Percentiles rank a stretch among this genome's conserved stretches.
phyloP scores from a whole-genome alignment of 2,329 filamentous ascomycete genomes.

The Fragosphaeria purpurea region DNA sequence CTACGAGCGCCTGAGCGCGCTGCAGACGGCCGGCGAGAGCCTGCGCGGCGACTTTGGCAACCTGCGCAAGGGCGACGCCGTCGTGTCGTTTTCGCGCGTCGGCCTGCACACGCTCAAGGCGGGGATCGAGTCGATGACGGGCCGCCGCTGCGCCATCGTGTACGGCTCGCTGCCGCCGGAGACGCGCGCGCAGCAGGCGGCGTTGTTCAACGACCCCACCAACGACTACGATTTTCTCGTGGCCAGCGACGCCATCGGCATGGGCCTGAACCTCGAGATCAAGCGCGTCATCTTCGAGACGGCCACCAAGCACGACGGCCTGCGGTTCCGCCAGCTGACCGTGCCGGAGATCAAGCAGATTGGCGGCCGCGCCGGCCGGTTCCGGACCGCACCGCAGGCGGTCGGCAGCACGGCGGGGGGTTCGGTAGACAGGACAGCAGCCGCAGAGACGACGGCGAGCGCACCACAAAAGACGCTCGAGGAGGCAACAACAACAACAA shows the following conservation, averaged over 20 bases:
- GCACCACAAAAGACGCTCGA: neutral
- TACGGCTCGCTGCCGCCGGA: conserved; percentile 90
- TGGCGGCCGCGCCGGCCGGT: conserved; percentile 82
- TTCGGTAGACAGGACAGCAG: neutral
- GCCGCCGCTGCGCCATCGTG: conserved; percentile 77
- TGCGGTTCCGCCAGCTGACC: conserved; percentile 44
- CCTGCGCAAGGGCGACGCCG: conserved; percentile 78
- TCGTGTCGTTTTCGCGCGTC: conserved; percentile 78
- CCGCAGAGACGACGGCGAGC: neutral
- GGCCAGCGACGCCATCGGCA: conserved; percentile 72
- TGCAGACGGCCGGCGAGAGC: conserved; percentile 55
- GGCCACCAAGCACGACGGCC: conserved; percentile 60
- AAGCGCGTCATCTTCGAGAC: conserved; percentile 84
- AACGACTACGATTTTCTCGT: conserved; percentile 94
- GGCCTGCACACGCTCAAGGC: conserved; percentile 71
- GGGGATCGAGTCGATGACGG: conserved; percentile 65
- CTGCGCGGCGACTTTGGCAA: conserved; percentile 53
- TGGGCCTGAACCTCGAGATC: conserved; percentile 91
- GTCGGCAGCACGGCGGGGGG: conserved; percentile 16
- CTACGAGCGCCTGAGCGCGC: conserved; percentile 73
- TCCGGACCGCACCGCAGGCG: conserved; percentile 57
- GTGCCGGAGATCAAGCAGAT: conserved; percentile 89
- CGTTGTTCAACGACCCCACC: conserved; percentile 85
- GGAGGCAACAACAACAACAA: neutral
- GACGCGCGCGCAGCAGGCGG: conserved; percentile 82